Conservation (phyloP, 169 alveolate genomes). For the Plasmodium cynomolgi region DNA sequence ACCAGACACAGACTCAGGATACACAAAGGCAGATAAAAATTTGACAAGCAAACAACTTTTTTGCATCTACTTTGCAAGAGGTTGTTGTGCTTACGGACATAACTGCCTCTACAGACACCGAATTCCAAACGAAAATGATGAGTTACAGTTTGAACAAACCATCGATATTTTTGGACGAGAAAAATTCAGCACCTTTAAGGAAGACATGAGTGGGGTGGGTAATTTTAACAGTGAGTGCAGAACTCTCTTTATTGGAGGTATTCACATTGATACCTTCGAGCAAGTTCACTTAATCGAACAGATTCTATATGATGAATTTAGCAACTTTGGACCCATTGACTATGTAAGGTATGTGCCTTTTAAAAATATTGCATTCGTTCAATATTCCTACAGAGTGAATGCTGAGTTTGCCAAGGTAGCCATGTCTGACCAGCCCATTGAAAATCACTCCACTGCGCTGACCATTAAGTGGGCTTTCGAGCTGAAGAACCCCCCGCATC, state of each 20-base stretch:
- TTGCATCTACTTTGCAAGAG: constrained; percentile 97
- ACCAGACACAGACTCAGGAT: constrained; percentile 96
- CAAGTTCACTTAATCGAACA: constrained; percentile 91
- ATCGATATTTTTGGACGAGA: constrained; percentile 99
- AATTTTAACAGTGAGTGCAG: constrained; percentile 95
- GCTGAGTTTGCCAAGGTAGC: constrained; percentile 99
- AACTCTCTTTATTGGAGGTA: constrained; percentile 92
- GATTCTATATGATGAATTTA: constrained; percentile 93
- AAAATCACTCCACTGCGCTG: constrained; percentile 91
- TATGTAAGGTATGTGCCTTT: constrained; percentile 93
- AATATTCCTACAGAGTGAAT: constrained; percentile 94
- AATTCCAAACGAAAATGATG: constrained; percentile 96
- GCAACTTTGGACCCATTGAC: constrained; percentile 96
- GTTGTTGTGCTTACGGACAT: constrained; percentile 98
- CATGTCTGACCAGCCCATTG: constrained; percentile 96
- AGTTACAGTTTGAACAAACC: constrained; percentile 91
- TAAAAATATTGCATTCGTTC: constrained; percentile 95
- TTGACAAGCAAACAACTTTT: constrained; percentile 87
- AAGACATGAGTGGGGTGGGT: constrained; percentile 98
- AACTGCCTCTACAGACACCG: constrained; percentile 97
- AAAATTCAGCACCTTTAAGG: constrained; percentile 95
- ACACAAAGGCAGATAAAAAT: constrained; percentile 94
- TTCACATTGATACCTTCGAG: constrained; percentile 89
- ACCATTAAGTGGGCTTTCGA: constrained; percentile 96
- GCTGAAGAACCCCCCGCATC: constrained; percentile 58